phyloP scores from a whole-genome alignment of 1,284 basidiomycete species.

The Ceratobasidium sp. region DNA sequence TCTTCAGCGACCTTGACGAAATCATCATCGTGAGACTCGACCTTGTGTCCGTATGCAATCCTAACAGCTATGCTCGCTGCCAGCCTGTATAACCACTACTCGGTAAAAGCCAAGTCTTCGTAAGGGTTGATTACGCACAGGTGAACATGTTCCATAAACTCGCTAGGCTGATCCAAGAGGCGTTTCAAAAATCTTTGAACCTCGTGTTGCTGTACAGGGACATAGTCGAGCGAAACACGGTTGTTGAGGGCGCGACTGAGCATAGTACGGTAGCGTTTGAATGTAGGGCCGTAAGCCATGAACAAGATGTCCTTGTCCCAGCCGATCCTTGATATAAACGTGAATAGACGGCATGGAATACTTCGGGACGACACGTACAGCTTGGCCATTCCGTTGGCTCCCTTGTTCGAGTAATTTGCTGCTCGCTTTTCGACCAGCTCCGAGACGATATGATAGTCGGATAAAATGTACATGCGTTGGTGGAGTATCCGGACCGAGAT shows the following conservation, averaged over 20 bases:
- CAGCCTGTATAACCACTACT: not conserved
- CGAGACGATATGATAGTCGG: not conserved
- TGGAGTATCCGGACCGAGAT: constrained; percentile 3
- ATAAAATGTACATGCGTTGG: not conserved
- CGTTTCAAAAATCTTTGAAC: constrained; percentile 7
- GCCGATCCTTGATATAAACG: not conserved
- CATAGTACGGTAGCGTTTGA: constrained; percentile 15
- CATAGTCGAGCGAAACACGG: not conserved
- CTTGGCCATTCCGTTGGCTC: not conserved
- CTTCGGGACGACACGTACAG: not conserved
- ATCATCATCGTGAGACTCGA: not conserved
- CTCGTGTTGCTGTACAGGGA: not conserved
- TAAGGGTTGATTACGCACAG: constrained; percentile 8
- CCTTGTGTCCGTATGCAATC: not conserved
- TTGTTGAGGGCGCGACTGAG: constrained; percentile 13
- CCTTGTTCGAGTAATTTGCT: not conserved
- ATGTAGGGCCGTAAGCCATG: constrained; percentile 4
- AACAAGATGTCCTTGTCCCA: constrained; percentile 20
- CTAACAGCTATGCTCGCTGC: not conserved
- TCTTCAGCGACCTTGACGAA: constrained; percentile 6
- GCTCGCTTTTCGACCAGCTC: constrained; percentile 7
- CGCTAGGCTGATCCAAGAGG: not conserved
- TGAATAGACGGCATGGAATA: not conserved
- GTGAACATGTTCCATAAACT: constrained; percentile 1
- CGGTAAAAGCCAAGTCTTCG: too few relatives aligned